Evolutionary conservation across 2,329 filamentous ascomycete genomes (phyloP).

Genomic region (Septoria petroselini): DNA sequence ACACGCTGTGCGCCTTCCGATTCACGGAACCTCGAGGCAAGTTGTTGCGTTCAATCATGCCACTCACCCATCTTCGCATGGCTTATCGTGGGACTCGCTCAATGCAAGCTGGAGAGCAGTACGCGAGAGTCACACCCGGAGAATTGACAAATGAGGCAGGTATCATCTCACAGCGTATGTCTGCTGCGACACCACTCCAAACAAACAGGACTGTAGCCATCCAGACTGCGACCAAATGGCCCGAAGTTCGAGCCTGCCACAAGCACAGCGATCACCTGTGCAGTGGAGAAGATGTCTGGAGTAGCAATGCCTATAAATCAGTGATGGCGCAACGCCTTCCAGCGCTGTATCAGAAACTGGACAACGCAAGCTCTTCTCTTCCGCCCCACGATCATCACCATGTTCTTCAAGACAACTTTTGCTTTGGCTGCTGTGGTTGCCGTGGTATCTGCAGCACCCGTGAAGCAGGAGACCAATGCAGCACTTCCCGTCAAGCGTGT

Average conservation of each 20-base stretch:
- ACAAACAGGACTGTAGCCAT: neutral
- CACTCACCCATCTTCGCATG: neutral
- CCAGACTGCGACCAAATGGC: neutral
- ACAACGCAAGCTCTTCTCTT: neutral
- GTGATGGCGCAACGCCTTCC: neutral
- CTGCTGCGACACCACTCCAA: neutral
- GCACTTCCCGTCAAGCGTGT: constrained; percentile 17
- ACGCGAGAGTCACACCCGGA: neutral
- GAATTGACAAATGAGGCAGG: constrained; percentile 5
- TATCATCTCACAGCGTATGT: constrained; percentile 8
- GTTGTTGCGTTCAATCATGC: no score
- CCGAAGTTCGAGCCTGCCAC: neutral
- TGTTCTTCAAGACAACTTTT: constrained; percentile 20
- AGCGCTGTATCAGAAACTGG: neutral
- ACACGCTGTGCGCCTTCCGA: neutral
- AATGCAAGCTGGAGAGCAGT: neutral
- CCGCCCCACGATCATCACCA: constrained; percentile 3
- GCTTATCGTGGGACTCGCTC: neutral
- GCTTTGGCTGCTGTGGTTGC: constrained; percentile 19
- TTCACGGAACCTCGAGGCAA: neutral
- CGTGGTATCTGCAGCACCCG: constrained; percentile 17
- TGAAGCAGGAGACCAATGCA: constrained; percentile 9
- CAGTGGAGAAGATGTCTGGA: neutral
- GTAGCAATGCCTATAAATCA: neutral
- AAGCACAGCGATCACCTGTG: neutral